Evolutionary conservation across 139 green algal species (phyloP).

Genomic region (Chlamydomonas sphaeroides): DNA sequence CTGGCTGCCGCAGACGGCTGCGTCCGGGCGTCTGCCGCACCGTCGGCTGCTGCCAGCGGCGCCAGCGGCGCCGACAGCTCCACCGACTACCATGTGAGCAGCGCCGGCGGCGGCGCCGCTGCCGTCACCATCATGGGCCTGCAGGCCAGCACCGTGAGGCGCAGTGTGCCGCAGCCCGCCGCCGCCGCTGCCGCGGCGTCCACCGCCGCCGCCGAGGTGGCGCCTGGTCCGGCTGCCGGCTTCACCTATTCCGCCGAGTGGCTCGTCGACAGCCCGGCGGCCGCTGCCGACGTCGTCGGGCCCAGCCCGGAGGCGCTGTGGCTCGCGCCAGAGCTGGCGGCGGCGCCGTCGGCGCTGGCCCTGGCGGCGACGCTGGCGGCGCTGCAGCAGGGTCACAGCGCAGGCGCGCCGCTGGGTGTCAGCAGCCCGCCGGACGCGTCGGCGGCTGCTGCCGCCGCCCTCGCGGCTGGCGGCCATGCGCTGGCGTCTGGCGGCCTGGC

Average conservation of each 20-base stretch:
- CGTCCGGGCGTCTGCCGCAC: background rate
- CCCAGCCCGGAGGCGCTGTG: background rate
- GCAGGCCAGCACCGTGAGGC: background rate
- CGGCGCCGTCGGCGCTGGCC: too few relatives aligned
- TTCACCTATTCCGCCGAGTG: constrained; percentile 21
- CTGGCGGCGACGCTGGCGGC: background rate
- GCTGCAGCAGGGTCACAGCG: constrained; percentile 3
- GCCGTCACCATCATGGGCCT: background rate
- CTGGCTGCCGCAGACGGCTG: background rate
- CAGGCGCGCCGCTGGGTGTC: too few relatives aligned
- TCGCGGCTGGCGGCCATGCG: too few relatives aligned
- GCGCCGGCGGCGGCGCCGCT: background rate
- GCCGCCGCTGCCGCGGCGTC: too few relatives aligned
- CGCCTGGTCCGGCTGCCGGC: background rate
- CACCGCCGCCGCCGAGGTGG: too few relatives aligned
- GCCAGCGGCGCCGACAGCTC: background rate
- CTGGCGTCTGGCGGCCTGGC: too few relatives aligned
- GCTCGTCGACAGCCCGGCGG: background rate
- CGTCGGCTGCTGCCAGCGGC: background rate
- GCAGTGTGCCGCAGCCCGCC: too few relatives aligned
- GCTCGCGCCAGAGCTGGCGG: background rate
- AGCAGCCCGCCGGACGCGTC: too few relatives aligned
- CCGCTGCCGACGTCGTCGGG: background rate
- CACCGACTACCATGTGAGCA: constrained; percentile 7
- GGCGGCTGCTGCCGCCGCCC: too few relatives aligned